These are phyloP conservation scores for Jackrogersella multiformis DNA, from an alignment of 495 filamentous ascomycete genomes.

Conservation along the genomic window DNA sequence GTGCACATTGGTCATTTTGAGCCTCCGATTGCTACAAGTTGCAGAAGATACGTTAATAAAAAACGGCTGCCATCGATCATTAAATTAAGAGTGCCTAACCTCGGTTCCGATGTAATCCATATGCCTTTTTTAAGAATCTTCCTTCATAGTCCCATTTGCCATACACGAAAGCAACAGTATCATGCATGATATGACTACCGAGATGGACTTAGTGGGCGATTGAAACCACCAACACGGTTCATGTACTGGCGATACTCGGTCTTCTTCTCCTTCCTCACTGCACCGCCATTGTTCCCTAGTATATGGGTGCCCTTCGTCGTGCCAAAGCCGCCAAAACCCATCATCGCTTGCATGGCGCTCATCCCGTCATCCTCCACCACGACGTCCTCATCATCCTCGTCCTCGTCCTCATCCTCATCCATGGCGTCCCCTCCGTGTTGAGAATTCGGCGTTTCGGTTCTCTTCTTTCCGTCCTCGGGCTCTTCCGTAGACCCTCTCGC, in stretches of 20 bases:
- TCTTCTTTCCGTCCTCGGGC: conserved; percentile 31
- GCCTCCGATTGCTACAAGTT: too few relatives aligned
- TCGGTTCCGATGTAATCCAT: not conserved
- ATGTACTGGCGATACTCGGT: conserved; percentile 98
- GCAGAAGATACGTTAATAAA: not conserved
- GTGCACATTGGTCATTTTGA: too few relatives aligned
- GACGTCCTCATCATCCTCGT: conserved; percentile 59
- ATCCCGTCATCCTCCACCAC: conserved; percentile 71
- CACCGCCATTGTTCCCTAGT: conserved; percentile 85
- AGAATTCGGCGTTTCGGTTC: conserved; percentile 36
- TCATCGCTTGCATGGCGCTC: conserved; percentile 78
- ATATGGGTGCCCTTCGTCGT: conserved; percentile 93
- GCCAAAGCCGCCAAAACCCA: conserved; percentile 89
- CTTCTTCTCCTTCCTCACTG: conserved; percentile 92
- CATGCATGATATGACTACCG: conserved; percentile 38
- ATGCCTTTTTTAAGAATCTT: not conserved
- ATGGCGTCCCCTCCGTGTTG: conserved; percentile 50
- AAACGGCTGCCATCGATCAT: not conserved
- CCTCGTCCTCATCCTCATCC: conserved; percentile 61
- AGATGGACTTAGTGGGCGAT: conserved; percentile 76
- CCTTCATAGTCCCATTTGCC: not conserved
- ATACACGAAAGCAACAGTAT: not conserved
- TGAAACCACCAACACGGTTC: conserved; percentile 97
- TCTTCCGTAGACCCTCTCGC: conserved; percentile 11
- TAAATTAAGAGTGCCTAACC: conserved; percentile 25